Conservation (phyloP, 305 asterid genomes). For the Solanum hybrid region DNA sequence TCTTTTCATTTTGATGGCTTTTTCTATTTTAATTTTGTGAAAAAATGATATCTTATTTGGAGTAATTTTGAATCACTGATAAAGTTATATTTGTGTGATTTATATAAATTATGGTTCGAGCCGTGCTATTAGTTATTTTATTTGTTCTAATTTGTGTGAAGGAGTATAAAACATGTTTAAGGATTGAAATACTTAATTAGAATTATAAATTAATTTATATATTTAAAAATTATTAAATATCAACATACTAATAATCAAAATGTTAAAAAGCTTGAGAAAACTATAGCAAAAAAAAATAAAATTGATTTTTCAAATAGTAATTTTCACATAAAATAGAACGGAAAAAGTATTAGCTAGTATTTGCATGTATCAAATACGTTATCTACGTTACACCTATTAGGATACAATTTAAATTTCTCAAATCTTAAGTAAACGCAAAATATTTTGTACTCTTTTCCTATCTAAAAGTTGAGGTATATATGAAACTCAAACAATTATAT, state of each 20-base stretch:
- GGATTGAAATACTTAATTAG: background rate
- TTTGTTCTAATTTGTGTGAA: background rate
- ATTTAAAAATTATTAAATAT: no score
- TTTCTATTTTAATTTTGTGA: no score
- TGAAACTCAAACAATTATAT: no score
- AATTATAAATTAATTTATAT: no score
- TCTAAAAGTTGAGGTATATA: no score
- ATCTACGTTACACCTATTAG: background rate
- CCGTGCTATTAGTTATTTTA: background rate
- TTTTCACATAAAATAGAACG: background rate
- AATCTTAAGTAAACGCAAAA: background rate
- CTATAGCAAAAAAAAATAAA: background rate
- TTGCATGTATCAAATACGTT: no score
- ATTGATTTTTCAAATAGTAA: no score
- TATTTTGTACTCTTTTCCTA: no score
- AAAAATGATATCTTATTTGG: background rate
- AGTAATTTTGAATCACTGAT: accelerated
- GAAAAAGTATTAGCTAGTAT: background rate
- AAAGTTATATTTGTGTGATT: no score
- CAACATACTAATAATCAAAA: background rate
- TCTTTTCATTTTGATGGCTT: background rate
- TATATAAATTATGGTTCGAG: background rate
- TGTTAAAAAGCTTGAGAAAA: background rate
- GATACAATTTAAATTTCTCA: background rate
- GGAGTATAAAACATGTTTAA: background rate